Conservation (phyloP, 441 rosid species). For the Pelargonium citronellum region DNA sequence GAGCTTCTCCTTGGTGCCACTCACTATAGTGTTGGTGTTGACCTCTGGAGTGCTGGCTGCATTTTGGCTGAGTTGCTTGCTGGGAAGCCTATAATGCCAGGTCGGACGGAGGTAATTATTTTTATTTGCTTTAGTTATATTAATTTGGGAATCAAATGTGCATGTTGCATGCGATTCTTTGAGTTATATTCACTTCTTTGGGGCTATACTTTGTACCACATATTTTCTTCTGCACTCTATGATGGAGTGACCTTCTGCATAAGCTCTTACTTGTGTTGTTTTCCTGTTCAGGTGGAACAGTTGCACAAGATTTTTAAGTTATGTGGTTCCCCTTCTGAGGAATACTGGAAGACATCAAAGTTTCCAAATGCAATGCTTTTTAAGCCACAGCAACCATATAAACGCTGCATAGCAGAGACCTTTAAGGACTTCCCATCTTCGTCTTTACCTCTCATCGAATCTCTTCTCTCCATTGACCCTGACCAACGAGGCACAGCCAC, state of each 20-base stretch:
- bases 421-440: conserved; percentile 62
- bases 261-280: neutral
- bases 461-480: conserved; percentile 78
- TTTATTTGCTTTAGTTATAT: no score
- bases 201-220: no score
- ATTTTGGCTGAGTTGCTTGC: conserved; percentile 84
- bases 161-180: no score
- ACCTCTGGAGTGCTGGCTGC: conserved; percentile 97
- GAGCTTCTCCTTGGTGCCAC: conserved; percentile 93
- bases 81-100: conserved; percentile 89
- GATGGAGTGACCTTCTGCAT: neutral
- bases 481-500: conserved; percentile 70
- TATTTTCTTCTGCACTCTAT: neutral
- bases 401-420: conserved; percentile 65
- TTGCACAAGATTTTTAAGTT: conserved; percentile 84
- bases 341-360: conserved; percentile 69
- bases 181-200: no score
- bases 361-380: conserved; percentile 73
- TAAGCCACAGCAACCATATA: conserved; percentile 74
- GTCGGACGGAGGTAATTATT: conserved; percentile 67
- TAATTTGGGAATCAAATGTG: no score
- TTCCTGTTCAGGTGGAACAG: conserved; percentile 67
- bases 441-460: conserved; percentile 54
- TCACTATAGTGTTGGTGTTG: conserved; percentile 61
- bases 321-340: conserved; percentile 48